These are phyloP conservation scores for Miscanthus lutarioriparius DNA, from an alignment of 176 grass and related monocot species.

Conservation along the genomic window DNA sequence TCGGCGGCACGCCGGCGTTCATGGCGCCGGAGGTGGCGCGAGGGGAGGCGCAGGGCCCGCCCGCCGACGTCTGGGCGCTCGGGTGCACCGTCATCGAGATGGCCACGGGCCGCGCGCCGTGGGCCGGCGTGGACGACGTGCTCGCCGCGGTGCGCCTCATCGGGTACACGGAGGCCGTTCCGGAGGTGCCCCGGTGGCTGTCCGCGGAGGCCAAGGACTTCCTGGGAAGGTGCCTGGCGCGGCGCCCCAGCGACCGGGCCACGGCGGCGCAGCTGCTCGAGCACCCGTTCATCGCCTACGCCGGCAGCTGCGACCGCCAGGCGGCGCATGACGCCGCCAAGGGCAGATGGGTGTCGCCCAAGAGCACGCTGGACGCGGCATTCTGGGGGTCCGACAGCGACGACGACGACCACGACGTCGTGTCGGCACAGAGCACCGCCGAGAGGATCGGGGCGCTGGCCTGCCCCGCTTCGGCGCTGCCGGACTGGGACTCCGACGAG, in stretches of 20 bases:
- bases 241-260: conserved; percentile 36
- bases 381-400: conserved; percentile 56
- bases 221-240: conserved; percentile 49
- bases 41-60: conserved; percentile 62
- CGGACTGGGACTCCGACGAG: conserved; percentile 45
- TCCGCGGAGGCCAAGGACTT: conserved; percentile 65
- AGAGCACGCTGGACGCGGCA: conserved; percentile 62
- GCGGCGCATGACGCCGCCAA: neutral
- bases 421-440: neutral
- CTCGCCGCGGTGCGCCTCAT: conserved; percentile 54
- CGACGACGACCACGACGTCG: conserved; percentile 15
- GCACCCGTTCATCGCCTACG: conserved; percentile 50
- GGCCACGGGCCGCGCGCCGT: conserved; percentile 58
- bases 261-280: conserved; percentile 55
- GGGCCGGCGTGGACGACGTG: conserved; percentile 38
- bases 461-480: conserved; percentile 7
- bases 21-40: conserved; percentile 91
- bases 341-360: conserved; percentile 60
- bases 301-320: neutral
- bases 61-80: conserved; percentile 78
- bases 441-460: conserved; percentile 35
- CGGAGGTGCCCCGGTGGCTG: conserved; percentile 49
- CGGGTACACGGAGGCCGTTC: conserved; percentile 57
- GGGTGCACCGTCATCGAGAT: conserved; percentile 73
- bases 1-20: conserved; percentile 81